Percentiles rank a stretch among this genome's conserved stretches.
Evolutionary conservation across 73 alveolate species (phyloP).

Genomic region (Tetrahymena malaccensis): DNA sequence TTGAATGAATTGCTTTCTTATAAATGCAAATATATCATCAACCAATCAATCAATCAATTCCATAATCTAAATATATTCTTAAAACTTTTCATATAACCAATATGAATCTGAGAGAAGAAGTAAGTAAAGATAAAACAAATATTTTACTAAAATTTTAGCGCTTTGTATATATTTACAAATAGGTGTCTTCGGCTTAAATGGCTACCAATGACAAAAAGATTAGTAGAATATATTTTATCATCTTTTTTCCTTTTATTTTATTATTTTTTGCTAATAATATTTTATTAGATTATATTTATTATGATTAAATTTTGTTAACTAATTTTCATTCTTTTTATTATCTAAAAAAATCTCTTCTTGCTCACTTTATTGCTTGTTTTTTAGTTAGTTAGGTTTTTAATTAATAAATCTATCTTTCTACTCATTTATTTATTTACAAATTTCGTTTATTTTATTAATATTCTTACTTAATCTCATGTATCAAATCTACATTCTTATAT

Average conservation of each 20-base stretch:
- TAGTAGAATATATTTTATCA: background rate
- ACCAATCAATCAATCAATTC: too few species aligned
- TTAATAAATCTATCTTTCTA: background rate
- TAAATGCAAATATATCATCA: too few species aligned
- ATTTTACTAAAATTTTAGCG: background rate
- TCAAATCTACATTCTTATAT: background rate
- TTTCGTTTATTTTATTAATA: background rate
- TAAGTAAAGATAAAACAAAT: background rate
- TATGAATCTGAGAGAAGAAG: background rate
- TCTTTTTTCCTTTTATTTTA: background rate
- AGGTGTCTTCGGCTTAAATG: background rate
- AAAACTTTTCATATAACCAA: too few species aligned
- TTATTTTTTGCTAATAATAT: background rate
- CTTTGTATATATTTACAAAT: background rate
- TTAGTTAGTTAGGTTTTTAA: too few species aligned
- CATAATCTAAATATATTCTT: background rate
- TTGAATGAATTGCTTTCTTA: too few species aligned
- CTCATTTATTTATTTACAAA: background rate
- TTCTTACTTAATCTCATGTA: background rate
- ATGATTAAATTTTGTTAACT: background rate
- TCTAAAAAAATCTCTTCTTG: background rate
- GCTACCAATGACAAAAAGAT: background rate
- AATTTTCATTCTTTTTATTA: background rate
- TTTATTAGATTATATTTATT: background rate
- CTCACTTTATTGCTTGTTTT: background rate